Conservation (phyloP, 2,329 filamentous ascomycete genomes). For the Penicillium crustosum region DNA sequence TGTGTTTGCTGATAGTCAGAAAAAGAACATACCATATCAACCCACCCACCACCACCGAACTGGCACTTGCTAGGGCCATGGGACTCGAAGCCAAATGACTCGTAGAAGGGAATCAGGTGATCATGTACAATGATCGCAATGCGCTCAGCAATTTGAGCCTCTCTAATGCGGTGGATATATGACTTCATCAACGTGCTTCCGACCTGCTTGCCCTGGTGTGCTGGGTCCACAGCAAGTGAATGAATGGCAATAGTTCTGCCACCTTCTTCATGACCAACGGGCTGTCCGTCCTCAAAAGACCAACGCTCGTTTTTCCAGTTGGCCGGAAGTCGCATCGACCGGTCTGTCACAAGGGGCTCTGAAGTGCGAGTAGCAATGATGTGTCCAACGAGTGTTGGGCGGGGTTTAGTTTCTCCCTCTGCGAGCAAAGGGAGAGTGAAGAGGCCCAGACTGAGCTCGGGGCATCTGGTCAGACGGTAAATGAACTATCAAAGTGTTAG, state of each 20-base stretch:
- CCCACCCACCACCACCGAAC: slow-evolving; percentile 79
- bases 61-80: slow-evolving; percentile 66
- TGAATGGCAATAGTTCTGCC: slow-evolving; percentile 79
- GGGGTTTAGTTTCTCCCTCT: slow-evolving; percentile 59
- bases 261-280: slow-evolving; percentile 67
- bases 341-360: slow-evolving; percentile 65
- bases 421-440: slow-evolving; percentile 63
- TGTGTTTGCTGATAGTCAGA: background rate
- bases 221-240: slow-evolving; percentile 75
- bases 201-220: slow-evolving; percentile 71
- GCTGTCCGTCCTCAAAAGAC: slow-evolving; percentile 42
- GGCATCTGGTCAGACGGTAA: slow-evolving; percentile 73
- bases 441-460: slow-evolving; percentile 75
- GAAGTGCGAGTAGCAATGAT: slow-evolving; percentile 72
- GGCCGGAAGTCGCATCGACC: slow-evolving; percentile 70
- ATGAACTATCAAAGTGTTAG: slow-evolving; percentile 56
- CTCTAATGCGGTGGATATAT: slow-evolving; percentile 74
- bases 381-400: slow-evolving; percentile 69
- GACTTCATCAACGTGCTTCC: slow-evolving; percentile 72
- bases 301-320: slow-evolving; percentile 60
- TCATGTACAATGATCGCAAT: slow-evolving; percentile 77
- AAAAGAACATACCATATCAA: slow-evolving; percentile 67
- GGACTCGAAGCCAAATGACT: slow-evolving; percentile 70
- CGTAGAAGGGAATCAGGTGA: slow-evolving; percentile 71
- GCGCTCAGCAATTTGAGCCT: slow-evolving; percentile 67